Evolutionary conservation across 495 filamentous ascomycete genomes (phyloP).

Genomic region (Hypoxylon trugodes): DNA sequence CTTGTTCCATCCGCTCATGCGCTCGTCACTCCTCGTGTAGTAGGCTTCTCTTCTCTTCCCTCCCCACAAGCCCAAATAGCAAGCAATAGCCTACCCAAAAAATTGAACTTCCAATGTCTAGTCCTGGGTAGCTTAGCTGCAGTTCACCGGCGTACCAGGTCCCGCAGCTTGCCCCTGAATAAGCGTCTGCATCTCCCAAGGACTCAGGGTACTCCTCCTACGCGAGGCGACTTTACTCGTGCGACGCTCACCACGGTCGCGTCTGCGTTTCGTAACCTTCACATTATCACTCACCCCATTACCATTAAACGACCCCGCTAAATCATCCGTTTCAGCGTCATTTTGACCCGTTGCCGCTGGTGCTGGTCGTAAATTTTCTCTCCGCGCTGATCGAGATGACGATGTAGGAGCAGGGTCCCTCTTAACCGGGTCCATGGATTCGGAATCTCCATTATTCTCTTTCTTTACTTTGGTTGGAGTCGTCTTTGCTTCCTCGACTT

Average conservation of each 20-base stretch:
- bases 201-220: conserved; percentile 74
- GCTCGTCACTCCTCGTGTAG: background rate
- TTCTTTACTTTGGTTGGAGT: background rate
- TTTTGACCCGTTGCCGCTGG: background rate
- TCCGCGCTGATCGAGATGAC: background rate
- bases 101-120: no score
- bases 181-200: conserved; percentile 74
- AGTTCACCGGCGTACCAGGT: background rate
- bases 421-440: conserved; percentile 39
- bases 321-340: conserved; percentile 36
- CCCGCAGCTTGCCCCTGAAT: conserved; percentile 49
- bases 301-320: conserved; percentile 20
- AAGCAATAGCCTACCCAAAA: no score
- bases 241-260: conserved; percentile 52
- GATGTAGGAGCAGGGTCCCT: conserved; percentile 9
- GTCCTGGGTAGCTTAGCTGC: background rate
- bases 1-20: background rate
- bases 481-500: background rate
- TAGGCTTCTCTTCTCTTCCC: no score
- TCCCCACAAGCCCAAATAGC: no score
- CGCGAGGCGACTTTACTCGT: conserved; percentile 59
- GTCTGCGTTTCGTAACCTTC: conserved; percentile 51
- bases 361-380: background rate
- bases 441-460: background rate
- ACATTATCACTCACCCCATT: background rate